Base-by-base conservation (phyloP, 2,329 filamentous ascomycete genomes). In the Akanthomyces muscarius region DNA sequence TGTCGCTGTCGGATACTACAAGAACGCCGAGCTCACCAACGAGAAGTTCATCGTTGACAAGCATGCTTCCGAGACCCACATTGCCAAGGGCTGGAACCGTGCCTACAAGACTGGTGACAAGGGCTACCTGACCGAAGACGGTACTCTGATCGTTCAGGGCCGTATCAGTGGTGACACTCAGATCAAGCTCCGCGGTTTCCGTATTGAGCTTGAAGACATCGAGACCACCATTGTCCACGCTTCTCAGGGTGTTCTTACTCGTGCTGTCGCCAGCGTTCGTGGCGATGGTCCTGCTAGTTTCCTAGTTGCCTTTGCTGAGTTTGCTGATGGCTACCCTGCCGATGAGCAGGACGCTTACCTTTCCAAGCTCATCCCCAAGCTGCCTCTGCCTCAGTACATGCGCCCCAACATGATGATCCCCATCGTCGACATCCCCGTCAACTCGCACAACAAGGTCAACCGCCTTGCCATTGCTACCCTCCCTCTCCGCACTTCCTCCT, bases 191-290 rank as follows among this genome's bases (percentile, higher is more conserved):
- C 70, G 73, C 2, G 80, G 79, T 1, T 58, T 78, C 3, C 74
- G 79, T 0, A 75, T 83, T 28, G 81, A 85, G 16, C 68, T 85
- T 0, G 67, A 71, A 3, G 83, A 84, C 7, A 62, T 75, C 6
- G 70, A 68, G 28, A 57, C 55, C 2, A 65, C 64, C 2, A 66
- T 75, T 2, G 21, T 74, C 25, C 51, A 65, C 8, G 59, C 66
- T 6, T 56, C 66, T 5, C 18, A 65, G 4, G 71, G 68, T 0
- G 33, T 52, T 2, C 21, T 74, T 0, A 18, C 63, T 0, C 66
- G 69, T 5, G 71, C 65, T 2, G 66, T 71, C 8, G 71, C 72
- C 2, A 66, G 67, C 2, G 58, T 71, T 7, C 66, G 69, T 13
- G 53, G 65, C 33, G 56, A 65, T 21, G 45, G 59, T 8, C 54